Conservation (phyloP, 2,329 filamentous ascomycete genomes). For the Iodosphaeria phyllophila region DNA sequence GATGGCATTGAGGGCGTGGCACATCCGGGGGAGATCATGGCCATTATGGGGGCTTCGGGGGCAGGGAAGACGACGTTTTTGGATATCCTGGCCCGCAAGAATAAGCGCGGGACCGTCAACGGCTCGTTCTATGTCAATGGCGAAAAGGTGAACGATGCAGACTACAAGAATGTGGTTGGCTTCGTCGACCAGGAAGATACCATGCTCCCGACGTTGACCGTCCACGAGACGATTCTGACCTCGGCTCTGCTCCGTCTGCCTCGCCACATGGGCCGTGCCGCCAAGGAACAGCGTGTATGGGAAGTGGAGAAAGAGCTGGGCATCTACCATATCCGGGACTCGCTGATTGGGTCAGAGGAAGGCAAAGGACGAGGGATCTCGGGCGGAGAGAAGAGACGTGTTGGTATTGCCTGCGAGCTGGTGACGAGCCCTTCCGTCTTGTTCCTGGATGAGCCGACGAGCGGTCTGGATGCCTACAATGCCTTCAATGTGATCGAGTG, state of each 20-base stretch:
- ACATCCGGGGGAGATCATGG: conserved; percentile 87
- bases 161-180: conserved; percentile 83
- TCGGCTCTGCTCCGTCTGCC: conserved; percentile 87
- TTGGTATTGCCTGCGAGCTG: conserved; percentile 92
- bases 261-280: conserved; percentile 65
- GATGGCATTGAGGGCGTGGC: conserved; percentile 65
- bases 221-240: conserved; percentile 93
- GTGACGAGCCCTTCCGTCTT: conserved; percentile 95
- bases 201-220: conserved; percentile 85
- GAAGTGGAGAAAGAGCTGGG: conserved; percentile 94
- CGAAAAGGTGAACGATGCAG: conserved; percentile 64
- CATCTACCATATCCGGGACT: conserved; percentile 85
- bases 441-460: conserved; percentile 93
- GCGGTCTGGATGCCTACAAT: conserved; percentile 88
- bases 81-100: conserved; percentile 90
- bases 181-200: conserved; percentile 98
- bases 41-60: conserved; percentile 95
- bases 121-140: conserved; percentile 90
- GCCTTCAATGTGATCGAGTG: conserved; percentile 97
- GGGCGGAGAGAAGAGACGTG: conserved; percentile 86
- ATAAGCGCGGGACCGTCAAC: conserved; percentile 64
- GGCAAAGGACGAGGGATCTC: conserved; percentile 88
- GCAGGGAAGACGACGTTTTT: conserved; percentile 96
- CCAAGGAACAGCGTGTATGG: conserved; percentile 81
- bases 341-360: conserved; percentile 90